Percentiles rank a stretch among this genome's conserved stretches.
Evolutionary conservation across 371 early-diverging fungal species (phyloP).

Genomic region (Nematocida ausubeli): DNA sequence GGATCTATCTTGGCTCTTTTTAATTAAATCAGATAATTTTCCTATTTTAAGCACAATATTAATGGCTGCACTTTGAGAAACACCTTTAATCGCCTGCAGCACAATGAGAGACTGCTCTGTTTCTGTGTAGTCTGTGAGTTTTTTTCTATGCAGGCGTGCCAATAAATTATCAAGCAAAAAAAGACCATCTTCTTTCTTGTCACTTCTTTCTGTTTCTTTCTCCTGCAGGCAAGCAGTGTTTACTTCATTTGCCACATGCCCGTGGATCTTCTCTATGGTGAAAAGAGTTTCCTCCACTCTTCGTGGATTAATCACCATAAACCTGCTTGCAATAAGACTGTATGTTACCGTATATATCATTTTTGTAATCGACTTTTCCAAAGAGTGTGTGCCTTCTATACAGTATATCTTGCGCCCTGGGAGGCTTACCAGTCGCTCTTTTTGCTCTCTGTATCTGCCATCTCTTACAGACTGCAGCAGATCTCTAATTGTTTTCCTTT

Average conservation of each 20-base stretch:
- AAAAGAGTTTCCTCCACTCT: conserved; percentile 5
- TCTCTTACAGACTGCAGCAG: conserved; percentile 81
- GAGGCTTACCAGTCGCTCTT: conserved; percentile 68
- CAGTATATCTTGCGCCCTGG: conserved; percentile 40
- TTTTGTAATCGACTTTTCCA: background rate
- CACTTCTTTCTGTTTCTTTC: background rate
- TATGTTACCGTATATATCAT: conserved; percentile 8
- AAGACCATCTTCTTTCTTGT: background rate
- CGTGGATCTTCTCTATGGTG: background rate
- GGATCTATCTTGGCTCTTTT: background rate
- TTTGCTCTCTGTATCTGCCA: conserved; percentile 87
- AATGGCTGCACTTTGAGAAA: conserved; percentile 15
- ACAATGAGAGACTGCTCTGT: conserved; percentile 3
- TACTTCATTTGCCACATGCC: background rate
- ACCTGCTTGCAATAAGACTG: background rate
- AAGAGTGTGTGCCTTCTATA: conserved; percentile 23
- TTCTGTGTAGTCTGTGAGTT: background rate
- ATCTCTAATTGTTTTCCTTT: conserved; percentile 87
- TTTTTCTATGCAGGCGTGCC: background rate
- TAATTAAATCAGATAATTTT: background rate
- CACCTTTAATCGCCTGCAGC: conserved; percentile 26
- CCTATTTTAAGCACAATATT: background rate
- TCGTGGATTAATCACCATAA: conserved; percentile 23
- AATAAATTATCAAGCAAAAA: background rate
- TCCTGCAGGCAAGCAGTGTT: background rate